Conservation (phyloP, 495 filamentous ascomycete species). For the Melanomma pulvis-pyrius region DNA sequence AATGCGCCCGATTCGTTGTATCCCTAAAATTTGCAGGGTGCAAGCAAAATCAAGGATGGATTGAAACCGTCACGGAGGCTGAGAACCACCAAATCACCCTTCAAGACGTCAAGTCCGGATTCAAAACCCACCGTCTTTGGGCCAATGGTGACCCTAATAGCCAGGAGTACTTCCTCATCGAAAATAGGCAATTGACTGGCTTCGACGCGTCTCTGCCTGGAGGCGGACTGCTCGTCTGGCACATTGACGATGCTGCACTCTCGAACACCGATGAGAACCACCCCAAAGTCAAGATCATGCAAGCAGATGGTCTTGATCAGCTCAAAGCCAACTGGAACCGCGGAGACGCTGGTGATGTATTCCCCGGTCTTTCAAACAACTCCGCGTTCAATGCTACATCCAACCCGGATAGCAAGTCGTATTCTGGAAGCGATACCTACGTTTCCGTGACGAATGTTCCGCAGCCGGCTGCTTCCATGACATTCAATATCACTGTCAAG, state of each 20-base stretch:
- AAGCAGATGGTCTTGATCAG: constrained; percentile 23
- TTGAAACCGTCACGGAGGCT: constrained; percentile 17
- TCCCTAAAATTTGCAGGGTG: constrained; percentile 13
- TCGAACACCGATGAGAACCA: constrained; percentile 27
- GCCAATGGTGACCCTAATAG: constrained; percentile 21
- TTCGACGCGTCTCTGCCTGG: constrained; percentile 26
- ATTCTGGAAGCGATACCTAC: constrained; percentile 22
- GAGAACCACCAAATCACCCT: constrained; percentile 26
- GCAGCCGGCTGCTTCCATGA: constrained; percentile 12
- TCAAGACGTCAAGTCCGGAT: constrained; percentile 18
- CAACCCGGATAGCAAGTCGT: constrained; percentile 26
- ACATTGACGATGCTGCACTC: constrained; percentile 19
- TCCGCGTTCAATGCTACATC: constrained; percentile 17
- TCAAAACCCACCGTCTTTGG: constrained; percentile 28
- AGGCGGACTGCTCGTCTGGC: constrained; percentile 24
- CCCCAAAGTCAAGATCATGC: constrained; percentile 25
- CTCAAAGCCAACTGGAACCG: not conserved
- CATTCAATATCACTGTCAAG: constrained; percentile 30
- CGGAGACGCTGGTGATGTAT: constrained; percentile 27
- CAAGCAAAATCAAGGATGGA: constrained; percentile 26
- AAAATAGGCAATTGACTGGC: constrained; percentile 28
- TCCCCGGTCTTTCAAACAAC: constrained; percentile 20
- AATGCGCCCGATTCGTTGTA: not conserved
- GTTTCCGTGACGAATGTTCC: constrained; percentile 28
- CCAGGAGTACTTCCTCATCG: constrained; percentile 26